Base-by-base conservation (phyloP, 768 basidiomycete genomes). In the Termitomyces sp. region DNA sequence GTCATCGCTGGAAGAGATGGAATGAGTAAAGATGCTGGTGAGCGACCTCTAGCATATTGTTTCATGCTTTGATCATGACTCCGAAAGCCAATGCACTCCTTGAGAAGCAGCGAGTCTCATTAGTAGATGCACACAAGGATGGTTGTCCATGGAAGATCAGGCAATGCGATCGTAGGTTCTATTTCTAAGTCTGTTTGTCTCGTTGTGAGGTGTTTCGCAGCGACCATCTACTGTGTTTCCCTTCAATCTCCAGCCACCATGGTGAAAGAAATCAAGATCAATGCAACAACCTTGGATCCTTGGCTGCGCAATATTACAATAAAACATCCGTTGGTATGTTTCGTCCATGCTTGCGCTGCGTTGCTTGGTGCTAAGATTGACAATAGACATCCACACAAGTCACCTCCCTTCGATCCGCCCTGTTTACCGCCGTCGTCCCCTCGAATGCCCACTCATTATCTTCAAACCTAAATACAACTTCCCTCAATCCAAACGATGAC, bases 71-170 rank as follows among this genome's bases (percentile, higher is more conserved):
- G 19, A 19, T 23, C 9, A 21, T 38, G 8, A 45, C 17, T 44
- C 43, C 9, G n/a, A 14, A 62, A 89, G 91, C 86, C 41, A 84
- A 82, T 65, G 68, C 82, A 14, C 73, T 93, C 58, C 72, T 91
- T 38, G 89, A 90, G 67, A 91, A 86, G 62, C 91, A 93, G 66
- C 80, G 80, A 14, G 59, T 64, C 3, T 81, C 81, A 43, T 71
- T 94, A 5, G 81, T 91, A 1, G 79, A 81, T 4, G 78, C 79
- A 64, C 91, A 94, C 67, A 91, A 91, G 68, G 77, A 83, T 45
- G 87, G 88, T 0, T 94, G 91, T 65, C 91, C 91, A 3, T 94
- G 91, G 91, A 89, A 82, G 67, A 74, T 78, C 50, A 80, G 82
- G 55, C 91, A 93, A 66, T 92, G 91, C 62, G 88, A 91, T 68